phyloP scores from a whole-genome alignment of 2,329 filamentous ascomycete species.

The Trichoderma harzianum region DNA sequence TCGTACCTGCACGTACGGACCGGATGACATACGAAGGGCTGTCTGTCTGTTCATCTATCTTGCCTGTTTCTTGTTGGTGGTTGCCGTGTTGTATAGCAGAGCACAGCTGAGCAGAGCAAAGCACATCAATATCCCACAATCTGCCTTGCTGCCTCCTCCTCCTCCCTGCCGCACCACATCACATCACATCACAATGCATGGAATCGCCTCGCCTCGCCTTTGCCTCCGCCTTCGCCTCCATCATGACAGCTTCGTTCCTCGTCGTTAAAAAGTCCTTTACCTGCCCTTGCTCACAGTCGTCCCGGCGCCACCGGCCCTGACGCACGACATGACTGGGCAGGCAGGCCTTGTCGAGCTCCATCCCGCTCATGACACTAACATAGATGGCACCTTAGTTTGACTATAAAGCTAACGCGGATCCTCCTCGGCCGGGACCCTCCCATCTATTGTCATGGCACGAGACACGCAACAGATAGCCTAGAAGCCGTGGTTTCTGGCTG shows the following conservation, averaged over 20 bases:
- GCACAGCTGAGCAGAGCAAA: not conserved
- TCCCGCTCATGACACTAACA: conserved; percentile 17
- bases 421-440: conserved; percentile 28
- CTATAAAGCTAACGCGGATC: conserved; percentile 42
- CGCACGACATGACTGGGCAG: conserved; percentile 15
- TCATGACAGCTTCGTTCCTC: conserved; percentile 1
- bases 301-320: conserved; percentile 12
- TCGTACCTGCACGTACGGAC: not conserved
- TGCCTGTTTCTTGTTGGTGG: not conserved
- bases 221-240: not conserved
- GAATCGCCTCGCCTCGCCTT: not conserved
- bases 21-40: not conserved
- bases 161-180: not conserved
- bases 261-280: not conserved
- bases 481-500: not conserved
- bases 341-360: conserved; percentile 22
- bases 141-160: not conserved
- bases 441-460: conserved; percentile 41
- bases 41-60: not conserved
- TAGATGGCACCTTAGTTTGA: conserved; percentile 20
- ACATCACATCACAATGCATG: not conserved
- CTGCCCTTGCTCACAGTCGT: not conserved
- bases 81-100: not conserved
- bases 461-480: conserved; percentile 34
- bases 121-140: not conserved